These are phyloP conservation scores for Coniella vitis DNA, from an alignment of 2,329 filamentous ascomycete genomes.

Conservation along the genomic window DNA sequence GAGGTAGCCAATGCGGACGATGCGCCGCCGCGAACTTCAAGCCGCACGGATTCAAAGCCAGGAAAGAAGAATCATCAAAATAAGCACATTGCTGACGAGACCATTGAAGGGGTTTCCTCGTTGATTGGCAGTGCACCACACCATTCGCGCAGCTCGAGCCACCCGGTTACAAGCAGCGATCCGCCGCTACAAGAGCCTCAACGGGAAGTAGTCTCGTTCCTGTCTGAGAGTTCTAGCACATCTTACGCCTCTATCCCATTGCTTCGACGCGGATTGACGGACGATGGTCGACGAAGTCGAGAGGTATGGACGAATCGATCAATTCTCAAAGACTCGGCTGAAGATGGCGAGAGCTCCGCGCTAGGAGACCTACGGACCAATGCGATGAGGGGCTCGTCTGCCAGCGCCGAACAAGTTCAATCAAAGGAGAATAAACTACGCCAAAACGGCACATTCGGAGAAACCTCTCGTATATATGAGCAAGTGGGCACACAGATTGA, in stretches of 20 bases:
- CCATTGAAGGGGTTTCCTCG: slow-evolving; percentile 24
- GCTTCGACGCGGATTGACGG: slow-evolving; percentile 58
- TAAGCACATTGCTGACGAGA: slow-evolving; percentile 37
- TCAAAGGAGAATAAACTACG: slow-evolving; percentile 25
- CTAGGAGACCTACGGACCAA: slow-evolving; percentile 40
- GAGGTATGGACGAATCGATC: slow-evolving; percentile 50
- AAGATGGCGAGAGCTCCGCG: slow-evolving; percentile 20
- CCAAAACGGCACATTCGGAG: slow-evolving; percentile 21
- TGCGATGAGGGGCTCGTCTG: slow-evolving; percentile 30
- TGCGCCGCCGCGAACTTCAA: slow-evolving; percentile 2
- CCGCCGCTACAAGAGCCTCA: slow-evolving; percentile 18
- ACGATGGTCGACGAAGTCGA: slow-evolving; percentile 39
- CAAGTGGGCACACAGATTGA: slow-evolving; percentile 41
- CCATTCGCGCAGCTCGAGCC: slow-evolving; percentile 13
- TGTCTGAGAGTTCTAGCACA: slow-evolving; percentile 58
- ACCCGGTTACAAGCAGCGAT: slow-evolving; percentile 16
- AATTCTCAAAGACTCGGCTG: slow-evolving; percentile 43
- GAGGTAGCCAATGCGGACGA: background rate
- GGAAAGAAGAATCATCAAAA: slow-evolving; percentile 41
- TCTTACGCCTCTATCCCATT: slow-evolving; percentile 74
- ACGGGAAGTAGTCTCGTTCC: slow-evolving; percentile 38
- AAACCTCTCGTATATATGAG: slow-evolving; percentile 8
- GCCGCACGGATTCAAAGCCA: slow-evolving; percentile 21
- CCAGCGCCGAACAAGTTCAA: slow-evolving; percentile 38
- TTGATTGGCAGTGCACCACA: slow-evolving; percentile 17